phyloP scores from a whole-genome alignment of 2,329 filamentous ascomycete species.

The Penicillium sp. region DNA sequence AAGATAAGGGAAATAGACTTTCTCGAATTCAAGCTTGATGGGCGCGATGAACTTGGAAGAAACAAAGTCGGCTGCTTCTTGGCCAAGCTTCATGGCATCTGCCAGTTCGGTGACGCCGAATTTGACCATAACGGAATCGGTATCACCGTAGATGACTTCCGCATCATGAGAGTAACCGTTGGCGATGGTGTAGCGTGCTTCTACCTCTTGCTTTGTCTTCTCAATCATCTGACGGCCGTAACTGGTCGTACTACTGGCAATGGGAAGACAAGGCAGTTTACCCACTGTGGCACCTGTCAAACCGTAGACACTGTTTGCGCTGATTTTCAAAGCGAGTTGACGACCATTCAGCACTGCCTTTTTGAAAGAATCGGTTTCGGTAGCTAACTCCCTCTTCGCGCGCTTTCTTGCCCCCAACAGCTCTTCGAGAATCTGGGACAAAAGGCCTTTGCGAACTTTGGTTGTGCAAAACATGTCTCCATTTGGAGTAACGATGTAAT shows the following conservation, averaged over 20 bases:
- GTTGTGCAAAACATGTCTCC: constrained; percentile 87
- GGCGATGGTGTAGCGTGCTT: constrained; percentile 81
- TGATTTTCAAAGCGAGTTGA: constrained; percentile 92
- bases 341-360: constrained; percentile 97
- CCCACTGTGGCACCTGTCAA: constrained; percentile 93
- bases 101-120: constrained; percentile 85
- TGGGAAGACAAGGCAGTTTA: constrained; percentile 90
- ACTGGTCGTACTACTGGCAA: constrained; percentile 94
- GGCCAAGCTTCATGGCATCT: constrained; percentile 90
- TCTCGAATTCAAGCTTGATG: constrained; percentile 99
- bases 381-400: constrained; percentile 83
- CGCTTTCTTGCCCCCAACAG: constrained; percentile 86
- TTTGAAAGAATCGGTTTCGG: constrained; percentile 93
- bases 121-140: constrained; percentile 99
- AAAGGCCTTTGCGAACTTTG: constrained; percentile 84
- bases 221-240: constrained; percentile 99
- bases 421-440: constrained; percentile 95
- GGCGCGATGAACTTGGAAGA: constrained; percentile 92
- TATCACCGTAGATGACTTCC: constrained; percentile 97
- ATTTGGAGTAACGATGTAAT: constrained; percentile 95
- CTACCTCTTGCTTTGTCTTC: constrained; percentile 93
- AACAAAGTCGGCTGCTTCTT: constrained; percentile 85
- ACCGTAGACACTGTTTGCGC: constrained; percentile 96
- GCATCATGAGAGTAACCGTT: constrained; percentile 95
- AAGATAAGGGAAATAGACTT: constrained; percentile 96